A percentile compares a stretch with the other conserved stretches of the same genome.
These are phyloP conservation scores for Lepidopterella palustris DNA, from an alignment of 495 filamentous ascomycete genomes.

Conservation along the genomic window DNA sequence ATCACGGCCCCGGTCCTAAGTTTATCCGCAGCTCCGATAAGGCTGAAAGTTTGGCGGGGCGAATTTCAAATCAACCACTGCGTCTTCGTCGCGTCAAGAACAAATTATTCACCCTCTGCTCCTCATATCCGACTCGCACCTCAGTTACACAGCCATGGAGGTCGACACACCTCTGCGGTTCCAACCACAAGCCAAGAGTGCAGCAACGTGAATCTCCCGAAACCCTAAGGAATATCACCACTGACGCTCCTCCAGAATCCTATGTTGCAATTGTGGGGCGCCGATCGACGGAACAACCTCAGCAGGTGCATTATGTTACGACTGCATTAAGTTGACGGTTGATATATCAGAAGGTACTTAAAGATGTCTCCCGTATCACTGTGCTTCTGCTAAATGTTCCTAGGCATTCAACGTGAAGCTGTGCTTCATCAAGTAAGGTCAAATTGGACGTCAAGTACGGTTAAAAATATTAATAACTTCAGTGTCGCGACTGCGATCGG, in stretches of 20 bases:
- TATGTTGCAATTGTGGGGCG: constrained; percentile 91
- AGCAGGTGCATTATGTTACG: constrained; percentile 82
- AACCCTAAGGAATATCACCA: constrained; percentile 8
- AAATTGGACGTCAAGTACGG: too few species aligned
- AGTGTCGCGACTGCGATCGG: constrained; percentile 85
- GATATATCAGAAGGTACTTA: constrained; percentile 95
- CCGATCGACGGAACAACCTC: constrained; percentile 87
- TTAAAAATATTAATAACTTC: too few species aligned
- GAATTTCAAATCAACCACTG: not conserved
- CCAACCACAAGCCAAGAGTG: constrained; percentile 38
- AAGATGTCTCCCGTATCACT: constrained; percentile 80
- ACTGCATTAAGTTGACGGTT: constrained; percentile 87
- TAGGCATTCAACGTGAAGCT: constrained; percentile 81
- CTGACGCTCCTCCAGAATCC: constrained; percentile 53
- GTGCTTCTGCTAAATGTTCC: too few species aligned
- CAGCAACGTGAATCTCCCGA: constrained; percentile 52
- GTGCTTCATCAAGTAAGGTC: too few species aligned
- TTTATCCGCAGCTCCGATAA: too few species aligned
- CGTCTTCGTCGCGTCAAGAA: not conserved
- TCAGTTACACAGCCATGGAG: constrained; percentile 69
- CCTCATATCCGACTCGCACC: not conserved
- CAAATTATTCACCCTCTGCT: not conserved
- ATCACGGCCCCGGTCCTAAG: too few species aligned
- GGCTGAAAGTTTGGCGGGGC: not conserved
- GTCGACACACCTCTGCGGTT: constrained; percentile 58